Conservation (phyloP, 116 monocot species). For the Dioscorea cayenensis region DNA sequence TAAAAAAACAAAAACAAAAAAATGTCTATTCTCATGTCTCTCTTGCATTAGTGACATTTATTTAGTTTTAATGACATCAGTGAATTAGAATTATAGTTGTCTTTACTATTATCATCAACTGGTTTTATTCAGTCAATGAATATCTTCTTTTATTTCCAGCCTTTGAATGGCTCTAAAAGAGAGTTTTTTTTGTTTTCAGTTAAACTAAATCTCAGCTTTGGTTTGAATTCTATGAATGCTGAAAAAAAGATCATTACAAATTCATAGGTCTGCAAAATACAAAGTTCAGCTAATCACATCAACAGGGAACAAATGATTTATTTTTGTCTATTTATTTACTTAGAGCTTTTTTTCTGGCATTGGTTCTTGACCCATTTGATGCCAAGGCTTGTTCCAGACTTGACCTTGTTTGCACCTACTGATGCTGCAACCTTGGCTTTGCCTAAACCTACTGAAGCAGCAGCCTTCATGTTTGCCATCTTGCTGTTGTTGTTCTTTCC, state of each 20-base stretch:
- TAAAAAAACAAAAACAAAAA: not conserved
- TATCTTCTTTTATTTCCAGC: no score
- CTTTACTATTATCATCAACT: no score
- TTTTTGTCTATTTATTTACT: slow-evolving; percentile 18
- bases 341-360: slow-evolving; percentile 65
- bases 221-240: no score
- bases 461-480: slow-evolving; percentile 34
- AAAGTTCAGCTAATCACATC: no score
- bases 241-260: no score
- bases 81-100: no score
- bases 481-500: slow-evolving; percentile 26
- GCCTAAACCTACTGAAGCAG: slow-evolving; percentile 28
- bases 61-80: not conserved
- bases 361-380: slow-evolving; percentile 75
- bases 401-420: slow-evolving; percentile 58
- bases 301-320: no score
- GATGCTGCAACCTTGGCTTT: slow-evolving; percentile 51
- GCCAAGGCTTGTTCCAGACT: slow-evolving; percentile 45
- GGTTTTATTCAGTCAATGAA: no score
- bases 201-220: no score
- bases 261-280: no score
- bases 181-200: no score
- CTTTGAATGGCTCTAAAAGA: no score
- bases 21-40: not conserved
- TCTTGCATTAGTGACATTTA: not conserved